Base-by-base conservation (phyloP, 176 grass and related monocot genomes). In the Phragmites australis region DNA sequence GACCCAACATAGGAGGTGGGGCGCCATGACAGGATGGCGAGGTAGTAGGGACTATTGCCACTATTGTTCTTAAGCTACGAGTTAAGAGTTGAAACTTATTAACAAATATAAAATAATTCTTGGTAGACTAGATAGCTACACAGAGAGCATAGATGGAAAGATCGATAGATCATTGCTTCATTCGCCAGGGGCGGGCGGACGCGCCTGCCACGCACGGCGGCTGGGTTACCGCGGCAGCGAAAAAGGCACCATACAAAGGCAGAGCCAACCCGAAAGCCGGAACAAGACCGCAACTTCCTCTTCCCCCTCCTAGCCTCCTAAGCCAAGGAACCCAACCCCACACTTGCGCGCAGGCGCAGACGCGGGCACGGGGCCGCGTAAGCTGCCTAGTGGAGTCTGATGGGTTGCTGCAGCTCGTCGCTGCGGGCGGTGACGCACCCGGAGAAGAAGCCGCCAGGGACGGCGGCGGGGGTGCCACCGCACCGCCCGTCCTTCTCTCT, bases 391-490 rank as follows among this genome's bases (percentile, higher is more conserved):
- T 18, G 43, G 56, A 34, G 42, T 45, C 74, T 45, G 25, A 98
- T 99, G 97, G 97, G 97, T 1, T 96, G 93, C 87, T 99, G 88
- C 56, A 26, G 65, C 56, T 99, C 97, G 40, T 90, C 40, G 69
- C 75, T 96, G 79, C 78, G 79, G 32, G 21, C 72, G 41, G 90
- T 50, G 31, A 93, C 84, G 31, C 88, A 79, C 21, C 86, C 86
- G 84, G 86, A 83, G 72, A 99, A 99, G 86, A 99, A 99, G 84
- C 81, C 73, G 32, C 82, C 30, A 30, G 79, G 80, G 43, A 69
- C 26, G 61, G 62, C 43, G 15, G 51, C 61, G 50, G 63, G 39
- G 61, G 47, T 63, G 65, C 47, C 58, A 60, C 71, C 80, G 77
- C 81, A 6, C 10, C 68, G 82, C 6, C 4, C 89, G 15, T 89